Conservation (phyloP, 331 rosid species). For the Rosa hybrid region DNA sequence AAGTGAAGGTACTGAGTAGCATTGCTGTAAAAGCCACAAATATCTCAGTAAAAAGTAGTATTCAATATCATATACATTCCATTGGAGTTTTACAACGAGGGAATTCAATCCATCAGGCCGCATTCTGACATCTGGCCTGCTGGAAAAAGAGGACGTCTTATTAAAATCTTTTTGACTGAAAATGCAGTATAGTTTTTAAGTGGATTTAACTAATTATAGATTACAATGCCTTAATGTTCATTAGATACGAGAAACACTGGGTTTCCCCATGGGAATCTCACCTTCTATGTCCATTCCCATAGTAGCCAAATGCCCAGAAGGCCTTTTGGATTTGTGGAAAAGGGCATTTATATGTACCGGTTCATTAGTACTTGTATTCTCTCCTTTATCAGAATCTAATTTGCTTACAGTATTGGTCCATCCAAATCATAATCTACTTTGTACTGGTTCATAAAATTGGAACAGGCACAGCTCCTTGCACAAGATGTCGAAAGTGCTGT, state of each 20-base stretch:
- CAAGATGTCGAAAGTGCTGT: constrained; percentile 60
- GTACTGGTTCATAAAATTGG: not conserved
- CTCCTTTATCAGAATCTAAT: not conserved
- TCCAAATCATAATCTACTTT: not conserved
- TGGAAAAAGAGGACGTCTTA: not conserved
- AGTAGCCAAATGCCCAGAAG: not conserved
- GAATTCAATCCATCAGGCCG: not conserved
- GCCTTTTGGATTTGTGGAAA: not conserved
- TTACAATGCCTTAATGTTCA: not conserved
- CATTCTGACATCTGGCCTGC: not conserved
- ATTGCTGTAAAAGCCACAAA: not conserved
- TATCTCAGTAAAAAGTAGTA: not conserved
- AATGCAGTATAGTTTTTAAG: not conserved
- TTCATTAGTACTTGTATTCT: not conserved
- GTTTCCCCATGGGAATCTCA: not conserved
- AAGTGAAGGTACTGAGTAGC: not conserved
- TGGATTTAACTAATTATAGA: not conserved
- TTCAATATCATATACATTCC: not conserved
- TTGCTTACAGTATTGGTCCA: not conserved
- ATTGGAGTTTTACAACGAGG: not conserved
- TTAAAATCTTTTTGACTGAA: not conserved
- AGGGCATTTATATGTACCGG: not conserved
- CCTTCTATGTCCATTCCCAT: not conserved
- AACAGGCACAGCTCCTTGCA: constrained; percentile 92
- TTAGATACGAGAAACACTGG: not conserved